phyloP scores from a whole-genome alignment of 306 rosid genomes.

The Rosa rugosa region DNA sequence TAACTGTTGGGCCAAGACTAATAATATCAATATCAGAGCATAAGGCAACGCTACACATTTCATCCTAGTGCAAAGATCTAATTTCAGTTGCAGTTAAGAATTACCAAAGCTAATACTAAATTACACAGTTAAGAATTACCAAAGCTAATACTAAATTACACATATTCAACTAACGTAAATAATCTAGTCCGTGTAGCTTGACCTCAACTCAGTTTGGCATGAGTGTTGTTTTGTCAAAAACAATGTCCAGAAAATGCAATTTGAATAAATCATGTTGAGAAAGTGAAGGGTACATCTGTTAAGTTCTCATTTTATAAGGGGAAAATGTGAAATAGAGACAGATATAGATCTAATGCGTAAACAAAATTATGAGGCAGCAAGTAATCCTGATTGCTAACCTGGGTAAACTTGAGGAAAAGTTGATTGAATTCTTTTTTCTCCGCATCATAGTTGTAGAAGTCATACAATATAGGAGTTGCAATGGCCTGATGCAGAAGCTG shows the following conservation, averaged over 20 bases:
- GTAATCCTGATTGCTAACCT: slow-evolving; percentile 35
- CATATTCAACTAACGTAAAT: neutral
- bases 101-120: neutral
- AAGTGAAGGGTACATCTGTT: neutral
- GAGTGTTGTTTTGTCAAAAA: neutral
- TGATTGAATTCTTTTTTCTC: slow-evolving; percentile 56
- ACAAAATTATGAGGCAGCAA: neutral
- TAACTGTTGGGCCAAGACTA: neutral
- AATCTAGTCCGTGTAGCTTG: neutral
- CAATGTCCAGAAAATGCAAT: neutral
- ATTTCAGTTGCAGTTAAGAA: neutral
- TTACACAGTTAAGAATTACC: neutral
- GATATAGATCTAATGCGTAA: neutral
- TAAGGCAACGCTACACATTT: neutral
- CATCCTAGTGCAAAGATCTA: neutral
- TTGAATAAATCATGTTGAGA: neutral
- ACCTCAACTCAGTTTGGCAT: neutral
- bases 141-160: neutral
- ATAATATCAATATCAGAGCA: neutral
- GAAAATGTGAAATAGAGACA: neutral
- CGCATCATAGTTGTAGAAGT: slow-evolving; percentile 64
- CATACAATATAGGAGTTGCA: slow-evolving; percentile 54
- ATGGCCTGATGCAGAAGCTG: slow-evolving; percentile 67
- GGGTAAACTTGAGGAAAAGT: slow-evolving; percentile 59
- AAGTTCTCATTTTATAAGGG: neutral